phyloP scores from a whole-genome alignment of 805 yeast genomes.

The Starmerella sp. region DNA sequence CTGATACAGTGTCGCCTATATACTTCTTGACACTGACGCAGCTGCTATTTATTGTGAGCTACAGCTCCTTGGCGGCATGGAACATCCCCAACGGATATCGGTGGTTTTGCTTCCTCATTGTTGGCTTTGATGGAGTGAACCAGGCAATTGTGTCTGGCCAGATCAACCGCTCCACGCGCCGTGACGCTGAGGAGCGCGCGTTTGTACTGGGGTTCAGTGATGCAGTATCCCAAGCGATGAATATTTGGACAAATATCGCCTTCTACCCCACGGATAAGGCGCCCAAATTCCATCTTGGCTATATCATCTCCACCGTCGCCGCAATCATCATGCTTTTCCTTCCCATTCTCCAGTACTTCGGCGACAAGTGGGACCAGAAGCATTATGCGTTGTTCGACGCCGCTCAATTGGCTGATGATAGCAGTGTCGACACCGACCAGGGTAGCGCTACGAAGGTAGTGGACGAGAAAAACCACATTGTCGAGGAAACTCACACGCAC shows the following conservation, averaged over 20 bases:
- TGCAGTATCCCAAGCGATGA: conserved; percentile 36
- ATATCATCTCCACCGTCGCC: conserved; percentile 30
- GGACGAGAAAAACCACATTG: neutral
- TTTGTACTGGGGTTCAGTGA: conserved; percentile 29
- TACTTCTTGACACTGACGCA: conserved; percentile 31
- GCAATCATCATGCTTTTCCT: conserved; percentile 32
- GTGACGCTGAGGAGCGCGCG: conserved; percentile 31
- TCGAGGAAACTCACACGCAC: neutral
- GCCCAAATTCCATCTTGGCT: conserved; percentile 34
- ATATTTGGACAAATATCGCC: conserved; percentile 38
- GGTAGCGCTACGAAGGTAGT: neutral
- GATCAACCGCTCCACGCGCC: conserved; percentile 30
- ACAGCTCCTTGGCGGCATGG: conserved; percentile 35
- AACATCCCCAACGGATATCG: conserved; percentile 33
- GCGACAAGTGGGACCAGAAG: conserved; percentile 26
- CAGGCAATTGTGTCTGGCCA: conserved; percentile 37
- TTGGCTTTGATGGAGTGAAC: conserved; percentile 31
- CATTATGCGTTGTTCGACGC: conserved; percentile 9
- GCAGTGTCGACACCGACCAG: neutral
- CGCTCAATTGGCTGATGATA: neutral
- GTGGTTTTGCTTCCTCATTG: conserved; percentile 33
- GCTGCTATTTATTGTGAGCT: conserved; percentile 30
- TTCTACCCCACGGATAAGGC: conserved; percentile 35
- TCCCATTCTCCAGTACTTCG: conserved; percentile 27
- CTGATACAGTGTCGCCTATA: conserved; percentile 32